phyloP scores from a whole-genome alignment of 331 rosid genomes.

The Malus hybrid region DNA sequence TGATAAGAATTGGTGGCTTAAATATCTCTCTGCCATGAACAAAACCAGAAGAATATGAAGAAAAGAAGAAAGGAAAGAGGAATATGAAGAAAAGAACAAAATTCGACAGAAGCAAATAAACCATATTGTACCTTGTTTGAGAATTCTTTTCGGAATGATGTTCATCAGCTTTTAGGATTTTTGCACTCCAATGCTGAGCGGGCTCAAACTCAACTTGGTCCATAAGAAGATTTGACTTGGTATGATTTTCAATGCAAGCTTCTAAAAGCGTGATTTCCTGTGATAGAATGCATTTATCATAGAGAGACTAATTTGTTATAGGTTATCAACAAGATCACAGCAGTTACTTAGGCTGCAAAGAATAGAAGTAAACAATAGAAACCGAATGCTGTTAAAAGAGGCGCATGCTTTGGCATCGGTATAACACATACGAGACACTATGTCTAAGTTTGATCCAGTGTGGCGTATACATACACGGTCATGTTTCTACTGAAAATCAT shows the following conservation, averaged over 20 bases:
- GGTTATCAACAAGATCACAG: background rate
- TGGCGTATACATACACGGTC: background rate
- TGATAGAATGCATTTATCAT: conserved; percentile 8
- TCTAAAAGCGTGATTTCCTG: conserved; percentile 94
- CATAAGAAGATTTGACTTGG: conserved; percentile 94
- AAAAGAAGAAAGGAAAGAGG: background rate
- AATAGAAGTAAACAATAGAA: background rate
- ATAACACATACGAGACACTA: background rate
- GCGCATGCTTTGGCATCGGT: background rate
- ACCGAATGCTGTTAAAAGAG: background rate
- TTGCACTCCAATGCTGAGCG: conserved; percentile 69
- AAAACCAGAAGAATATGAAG: background rate
- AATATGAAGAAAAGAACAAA: conserved; percentile 1
- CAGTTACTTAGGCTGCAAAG: background rate
- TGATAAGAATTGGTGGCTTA: conserved; percentile 64
- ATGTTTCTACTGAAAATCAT: background rate
- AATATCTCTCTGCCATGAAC: conserved; percentile 55
- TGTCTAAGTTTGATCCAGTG: background rate
- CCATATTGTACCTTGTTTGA: conserved; percentile 37
- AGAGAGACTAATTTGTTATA: background rate
- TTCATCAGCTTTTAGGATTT: conserved; percentile 64
- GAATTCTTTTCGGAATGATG: conserved; percentile 39
- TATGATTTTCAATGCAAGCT: conserved; percentile 98
- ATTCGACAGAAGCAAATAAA: background rate
- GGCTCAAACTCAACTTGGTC: conserved; percentile 99